Evolutionary conservation across 2,329 filamentous ascomycete genomes (phyloP), one percentile per base, ranked within the genome.

Genomic region (Arthrobotrys sphaeroides): DNA sequence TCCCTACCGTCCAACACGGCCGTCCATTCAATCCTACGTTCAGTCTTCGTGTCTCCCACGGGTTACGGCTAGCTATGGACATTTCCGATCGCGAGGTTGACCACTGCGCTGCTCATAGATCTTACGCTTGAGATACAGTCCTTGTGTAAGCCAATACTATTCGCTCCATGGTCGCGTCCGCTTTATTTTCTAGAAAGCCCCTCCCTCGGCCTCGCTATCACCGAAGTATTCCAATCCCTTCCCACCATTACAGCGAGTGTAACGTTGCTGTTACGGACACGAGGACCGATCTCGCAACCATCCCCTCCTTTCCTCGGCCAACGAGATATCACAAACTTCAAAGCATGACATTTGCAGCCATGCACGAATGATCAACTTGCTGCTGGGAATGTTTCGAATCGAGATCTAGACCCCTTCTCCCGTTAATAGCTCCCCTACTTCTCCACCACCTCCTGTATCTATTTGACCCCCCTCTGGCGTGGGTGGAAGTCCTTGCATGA

Each of bases 241-340:
- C 18, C 36, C 43, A 24, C 18, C 26, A n/a, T 53, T 38, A 31
- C 33, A 36, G 31, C 45, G 16, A 24, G 67, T 47, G 67, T 62
- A 55, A 57, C 57, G 64, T 40, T 16, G 18, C 13, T 38, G 43
- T 47, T 22, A 43, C 18, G 43, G 31, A 31, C 67, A 70, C 67
- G 67, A 70, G 67, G 67, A 22, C 12, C 3, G 47, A 55, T 49
- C 45, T 70, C 57, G 38, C 36, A 64, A 55, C 55, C 33, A 24
- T 36, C 16, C 18, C 24, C 36, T 18, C 10, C 7, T 31, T 26
- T 36, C 33, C 31, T 53, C 24, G 18, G 18, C 38, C 40, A 62
- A 62, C 59, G 59, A 42, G 31, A 51, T 66, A 47, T 9, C 16
- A 47, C 61, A 66, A 40, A 55, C 26, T 49, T 31, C 22, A 33